phyloP scores from a whole-genome alignment of 73 alveolate species.

The Paramecium sexaurelia region DNA sequence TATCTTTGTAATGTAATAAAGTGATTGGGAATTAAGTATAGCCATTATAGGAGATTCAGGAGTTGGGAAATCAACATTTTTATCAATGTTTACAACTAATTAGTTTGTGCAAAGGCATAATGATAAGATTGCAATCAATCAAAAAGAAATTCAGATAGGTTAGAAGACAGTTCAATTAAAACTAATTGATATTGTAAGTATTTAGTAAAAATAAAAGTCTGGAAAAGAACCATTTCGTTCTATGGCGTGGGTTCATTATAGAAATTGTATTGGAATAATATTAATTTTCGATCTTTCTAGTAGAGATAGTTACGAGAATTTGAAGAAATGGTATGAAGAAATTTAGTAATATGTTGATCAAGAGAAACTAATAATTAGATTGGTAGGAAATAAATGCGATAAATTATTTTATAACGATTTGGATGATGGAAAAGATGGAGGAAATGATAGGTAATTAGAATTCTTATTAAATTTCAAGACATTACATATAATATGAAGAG shows the following conservation, averaged over 20 bases:
- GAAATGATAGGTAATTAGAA: background rate
- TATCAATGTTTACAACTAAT: background rate
- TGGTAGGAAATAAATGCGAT: conserved; percentile 48
- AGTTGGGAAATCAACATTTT: background rate
- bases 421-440: background rate
- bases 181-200: conserved; percentile 8
- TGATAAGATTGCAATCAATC: background rate
- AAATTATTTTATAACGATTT: background rate
- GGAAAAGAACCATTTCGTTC: conserved; percentile 56
- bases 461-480: background rate
- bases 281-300: conserved; percentile 20
- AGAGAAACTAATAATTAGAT: background rate
- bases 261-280: conserved; percentile 8
- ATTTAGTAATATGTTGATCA: background rate
- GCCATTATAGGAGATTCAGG: background rate
- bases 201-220: background rate
- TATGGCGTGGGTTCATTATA: conserved; percentile 19
- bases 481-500: conserved; percentile 23
- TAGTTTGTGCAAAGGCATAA: background rate
- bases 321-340: conserved; percentile 39
- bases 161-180: background rate
- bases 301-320: conserved; percentile 35
- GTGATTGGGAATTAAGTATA: background rate
- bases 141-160: background rate
- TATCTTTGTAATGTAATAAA: background rate